phyloP scores from a whole-genome alignment of 169 alveolate species.

The Plasmodium gonderi region DNA sequence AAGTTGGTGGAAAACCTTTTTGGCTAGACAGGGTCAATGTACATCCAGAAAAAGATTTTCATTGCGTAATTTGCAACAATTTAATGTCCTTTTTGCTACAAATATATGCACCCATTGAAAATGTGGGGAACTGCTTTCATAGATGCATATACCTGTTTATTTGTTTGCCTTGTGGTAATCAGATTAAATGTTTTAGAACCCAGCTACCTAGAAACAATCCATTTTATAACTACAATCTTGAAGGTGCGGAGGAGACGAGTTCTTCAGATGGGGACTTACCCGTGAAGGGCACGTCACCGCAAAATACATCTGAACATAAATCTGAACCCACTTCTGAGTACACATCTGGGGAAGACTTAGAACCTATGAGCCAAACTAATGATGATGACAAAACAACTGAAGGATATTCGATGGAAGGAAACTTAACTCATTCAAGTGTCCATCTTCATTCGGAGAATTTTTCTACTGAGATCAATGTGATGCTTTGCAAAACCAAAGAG shows the following conservation, averaged over 20 bases:
- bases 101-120: slow-evolving; percentile 83
- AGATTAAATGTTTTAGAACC: slow-evolving; percentile 81
- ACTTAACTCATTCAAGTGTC: background rate
- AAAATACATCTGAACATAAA: no score
- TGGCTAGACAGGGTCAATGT: slow-evolving; percentile 84
- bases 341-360: background rate
- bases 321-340: no score
- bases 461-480: background rate
- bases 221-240: slow-evolving; percentile 72
- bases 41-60: slow-evolving; percentile 74
- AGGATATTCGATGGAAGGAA: background rate
- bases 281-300: no score
- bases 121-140: slow-evolving; percentile 79
- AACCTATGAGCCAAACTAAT: background rate
- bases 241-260: background rate
- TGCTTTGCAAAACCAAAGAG: background rate
- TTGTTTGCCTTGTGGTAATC: slow-evolving; percentile 83
- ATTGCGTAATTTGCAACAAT: slow-evolving; percentile 76
- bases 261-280: background rate
- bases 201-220: slow-evolving; percentile 83
- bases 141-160: slow-evolving; percentile 80
- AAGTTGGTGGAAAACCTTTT: slow-evolving; percentile 85
- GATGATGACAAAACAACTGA: background rate
- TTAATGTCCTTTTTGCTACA: slow-evolving; percentile 83
- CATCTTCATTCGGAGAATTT: background rate